Base-by-base conservation (phyloP, 768 basidiomycete genomes). In the Termitomyces sp. region DNA sequence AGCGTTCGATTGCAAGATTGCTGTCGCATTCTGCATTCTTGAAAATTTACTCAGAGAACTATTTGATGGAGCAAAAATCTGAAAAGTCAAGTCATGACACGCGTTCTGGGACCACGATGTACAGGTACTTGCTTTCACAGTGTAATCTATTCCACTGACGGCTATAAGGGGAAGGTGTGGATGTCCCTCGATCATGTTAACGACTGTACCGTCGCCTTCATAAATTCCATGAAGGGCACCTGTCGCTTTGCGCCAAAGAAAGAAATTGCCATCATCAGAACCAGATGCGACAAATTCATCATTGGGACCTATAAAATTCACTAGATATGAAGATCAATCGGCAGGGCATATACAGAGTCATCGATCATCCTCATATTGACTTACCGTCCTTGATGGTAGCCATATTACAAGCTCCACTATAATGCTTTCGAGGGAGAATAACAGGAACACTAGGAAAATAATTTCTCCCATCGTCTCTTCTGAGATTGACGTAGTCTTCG, bases 131-230 rank as follows among this genome's bases (percentile, higher is more conserved):
- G 89, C 90, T 79, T 96, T 95, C 48, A 94, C 80, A 10, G 90
- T 91, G 11, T 78, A 74, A 65, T 95, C 94, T 50, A 96, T 94
- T 1, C 94, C 94, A 67, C 88, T 90, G 45, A 89, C 86, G 3
- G 92, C 92, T n/a, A 93, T 68, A 22, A 95, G 71, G 0, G 93
- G 92, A 16, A 94, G 72, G 44, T 83, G 78, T 0, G 93, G 82
- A 77, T 95, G 92, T 0, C 83, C 84, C 70, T 94, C 92, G 53
- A 96, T 82, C 64, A 89, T 89, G 67, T 95, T 96, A 16, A 94
- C 93, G 3, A 94, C 83, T 52, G 72, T 79, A 24, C 80, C 77
- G 63, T 96, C 93, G 36, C 92, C 93, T 74, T 94, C 90, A 62
- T 90, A 85, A 46, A 96, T 84, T 14, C 88, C 90, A 54, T 84